Base-by-base conservation (phyloP, 1,139 yeast genomes). In the Magnusiomyces tetraspermus region DNA sequence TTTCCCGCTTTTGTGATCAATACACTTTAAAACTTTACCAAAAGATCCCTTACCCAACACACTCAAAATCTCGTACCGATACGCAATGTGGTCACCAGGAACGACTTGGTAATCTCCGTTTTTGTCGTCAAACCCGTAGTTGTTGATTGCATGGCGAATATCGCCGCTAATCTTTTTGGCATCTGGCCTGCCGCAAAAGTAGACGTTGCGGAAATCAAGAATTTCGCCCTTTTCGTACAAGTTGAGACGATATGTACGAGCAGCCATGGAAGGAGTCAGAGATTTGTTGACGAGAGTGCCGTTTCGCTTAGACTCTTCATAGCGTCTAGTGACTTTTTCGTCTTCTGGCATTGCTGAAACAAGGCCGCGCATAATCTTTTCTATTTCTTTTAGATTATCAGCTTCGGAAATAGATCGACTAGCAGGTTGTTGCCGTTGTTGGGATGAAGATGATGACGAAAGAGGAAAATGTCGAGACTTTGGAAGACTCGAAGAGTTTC, bases 31-130 rank as follows among this genome's bases (percentile, higher is more conserved):
- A 2, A 88, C 96, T 55, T 81, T 82, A 0, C 96, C 96, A 72
- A 88, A 88, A 37, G 92, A 82, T 2, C 96, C 96, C 54, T 77
- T 81, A 0, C 96, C 96, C 17, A 88, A 71, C 2, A 74, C 69
- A 1, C 73, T 67, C 33, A 76, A 56, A 8, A 86, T 79, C 58
- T 85, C 82, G 62, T 83, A 88, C 42, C 95, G 69, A 65, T 82
- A 88, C 52, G 83, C 84, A 48, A 88, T 77, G 60, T 88, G 96
- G 62, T 87, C 96, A 3, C 83, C 78, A 1, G 71, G 67, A 1
- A 72, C 64, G 0, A 80, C 72, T 6, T 73, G 71, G 60, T 85
- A 83, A 62, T 85, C 85, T 1, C 88, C 86, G 13, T 76, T 70
- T 2, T 67, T 66, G 64, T 86, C 94, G 65, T 86, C 95, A 64